Evolutionary conservation across 192 early-diverging fungal genomes (phyloP), one percentile per base, ranked within the genome.

Genomic region (Umbelopsis sp.): DNA sequence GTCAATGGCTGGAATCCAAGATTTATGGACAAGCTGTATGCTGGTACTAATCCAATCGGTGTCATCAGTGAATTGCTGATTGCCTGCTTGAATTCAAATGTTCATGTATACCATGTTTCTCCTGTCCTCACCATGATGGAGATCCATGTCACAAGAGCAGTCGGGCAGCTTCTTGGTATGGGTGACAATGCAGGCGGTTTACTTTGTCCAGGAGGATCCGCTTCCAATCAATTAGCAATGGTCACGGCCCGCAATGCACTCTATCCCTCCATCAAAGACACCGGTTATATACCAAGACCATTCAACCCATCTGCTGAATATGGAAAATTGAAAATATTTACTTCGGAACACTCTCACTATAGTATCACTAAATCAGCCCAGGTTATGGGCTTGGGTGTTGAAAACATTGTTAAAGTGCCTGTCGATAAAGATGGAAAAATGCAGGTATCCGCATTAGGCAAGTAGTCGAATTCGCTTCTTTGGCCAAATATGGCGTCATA

Each of bases 11-110:
- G 89, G 84, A 91, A 88, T 75, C 85, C 87, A 6, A 72, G 88
- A 25, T 95, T 94, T 68, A 81, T 95, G 81, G 92, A 93, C 77
- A 95, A 94, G 56, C 84, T 95, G 4, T 95, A 94, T 70, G 87
- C 94, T 20, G 86, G 91, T 26, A 86, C 90, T 0, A 90, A 87
- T 14, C 91, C 92, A 9, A 86, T 93, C 66, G 94, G 93, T 16
- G 87, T 93, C 24, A 71, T 92, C 11, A 67, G 86, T 16, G 94
- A 95, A 74, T 71, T 92, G 4, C 79, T 94, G 17, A 71, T 91
- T 36, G 86, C 84, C 0, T 73, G 90, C 26, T 81, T 95, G 25
- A 95, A 95, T 80, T 85, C 85, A 69, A 95, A 95, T 77, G 78
- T 84, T 0, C 94, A 94, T 68, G 94, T 95, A 26, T 92, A 90